Evolutionary conservation across 1,284 basidiomycete genomes (phyloP).

Genomic region (Ganoderma boninense): DNA sequence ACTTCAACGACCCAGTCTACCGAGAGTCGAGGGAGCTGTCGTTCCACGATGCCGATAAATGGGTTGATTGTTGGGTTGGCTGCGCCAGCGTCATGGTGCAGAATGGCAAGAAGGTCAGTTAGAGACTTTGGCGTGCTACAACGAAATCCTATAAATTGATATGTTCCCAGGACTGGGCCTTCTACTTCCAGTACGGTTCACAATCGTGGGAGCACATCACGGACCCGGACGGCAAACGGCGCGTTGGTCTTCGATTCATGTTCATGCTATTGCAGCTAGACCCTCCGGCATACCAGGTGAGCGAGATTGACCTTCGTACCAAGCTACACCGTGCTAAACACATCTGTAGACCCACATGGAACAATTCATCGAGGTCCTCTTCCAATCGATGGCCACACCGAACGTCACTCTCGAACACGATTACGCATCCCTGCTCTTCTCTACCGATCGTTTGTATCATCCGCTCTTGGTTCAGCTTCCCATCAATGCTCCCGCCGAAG

Average conservation of each 20-base stretch:
- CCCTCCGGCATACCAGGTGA: constrained; percentile 67
- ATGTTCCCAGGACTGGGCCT: constrained; percentile 65
- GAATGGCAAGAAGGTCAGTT: constrained; percentile 50
- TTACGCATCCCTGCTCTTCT: constrained; percentile 60
- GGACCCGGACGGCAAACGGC: constrained; percentile 60
- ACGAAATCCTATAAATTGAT: neutral
- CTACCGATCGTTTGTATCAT: constrained; percentile 61
- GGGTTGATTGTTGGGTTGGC: constrained; percentile 83
- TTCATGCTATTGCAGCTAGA: constrained; percentile 72
- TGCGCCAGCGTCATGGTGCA: constrained; percentile 76
- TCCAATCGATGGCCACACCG: constrained; percentile 63
- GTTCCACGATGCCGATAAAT: constrained; percentile 51
- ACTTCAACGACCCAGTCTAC: constrained; percentile 47
- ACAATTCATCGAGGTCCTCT: constrained; percentile 63
- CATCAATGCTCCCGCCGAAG: constrained; percentile 17
- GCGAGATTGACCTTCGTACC: constrained; percentile 30
- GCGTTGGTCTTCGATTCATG: constrained; percentile 78
- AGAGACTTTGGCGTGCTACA: neutral
- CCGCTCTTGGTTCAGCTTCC: constrained; percentile 53
- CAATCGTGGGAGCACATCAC: constrained; percentile 70
- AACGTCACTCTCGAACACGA: constrained; percentile 67
- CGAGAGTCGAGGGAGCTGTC: constrained; percentile 41
- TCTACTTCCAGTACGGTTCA: constrained; percentile 63
- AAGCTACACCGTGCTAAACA: neutral
- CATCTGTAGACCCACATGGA: constrained; percentile 55